Conservation (phyloP, 371 early-diverging fungal species). For the Mucor ambiguus region DNA sequence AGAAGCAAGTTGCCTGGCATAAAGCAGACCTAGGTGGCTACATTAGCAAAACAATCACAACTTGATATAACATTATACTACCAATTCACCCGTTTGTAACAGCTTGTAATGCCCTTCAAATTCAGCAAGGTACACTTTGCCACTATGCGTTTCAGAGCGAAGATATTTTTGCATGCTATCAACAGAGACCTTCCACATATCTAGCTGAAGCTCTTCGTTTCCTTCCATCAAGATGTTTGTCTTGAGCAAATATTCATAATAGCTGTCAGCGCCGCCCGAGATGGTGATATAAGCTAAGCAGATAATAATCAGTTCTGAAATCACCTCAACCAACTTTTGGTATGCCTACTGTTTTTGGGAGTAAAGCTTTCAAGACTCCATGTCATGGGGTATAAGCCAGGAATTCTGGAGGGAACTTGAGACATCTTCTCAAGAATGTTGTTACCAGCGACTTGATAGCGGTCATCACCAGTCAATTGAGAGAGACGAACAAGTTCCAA, state of each 20-base stretch:
- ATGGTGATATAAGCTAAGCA: constrained; percentile 48
- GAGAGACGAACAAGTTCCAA: constrained; percentile 86
- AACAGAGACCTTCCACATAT: constrained; percentile 46
- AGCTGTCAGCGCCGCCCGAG: constrained; percentile 81
- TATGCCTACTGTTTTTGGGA: constrained; percentile 51
- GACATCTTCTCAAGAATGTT: constrained; percentile 61
- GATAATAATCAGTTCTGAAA: neutral
- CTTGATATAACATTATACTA: constrained; percentile 3
- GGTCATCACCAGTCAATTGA: constrained; percentile 71
- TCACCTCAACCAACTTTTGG: neutral
- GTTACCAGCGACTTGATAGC: constrained; percentile 69
- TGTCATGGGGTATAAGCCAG: constrained; percentile 79
- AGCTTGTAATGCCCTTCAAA: constrained; percentile 29
- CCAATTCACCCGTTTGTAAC: constrained; percentile 45
- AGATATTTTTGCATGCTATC: constrained; percentile 52
- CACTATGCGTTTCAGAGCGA: constrained; percentile 33
- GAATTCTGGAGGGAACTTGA: constrained; percentile 47
- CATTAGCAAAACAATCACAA: neutral
- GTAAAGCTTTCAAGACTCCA: constrained; percentile 36
- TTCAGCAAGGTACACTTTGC: constrained; percentile 43
- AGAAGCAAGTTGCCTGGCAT: constrained; percentile 47
- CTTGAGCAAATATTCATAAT: constrained; percentile 85
- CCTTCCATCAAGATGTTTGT: constrained; percentile 62
- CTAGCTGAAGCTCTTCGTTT: constrained; percentile 46
- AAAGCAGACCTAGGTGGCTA: constrained; percentile 39